Evolutionary conservation across 331 rosid species (phyloP), one percentile per base, ranked within the genome.

Genomic region (Rhamnella rubrinervis): DNA sequence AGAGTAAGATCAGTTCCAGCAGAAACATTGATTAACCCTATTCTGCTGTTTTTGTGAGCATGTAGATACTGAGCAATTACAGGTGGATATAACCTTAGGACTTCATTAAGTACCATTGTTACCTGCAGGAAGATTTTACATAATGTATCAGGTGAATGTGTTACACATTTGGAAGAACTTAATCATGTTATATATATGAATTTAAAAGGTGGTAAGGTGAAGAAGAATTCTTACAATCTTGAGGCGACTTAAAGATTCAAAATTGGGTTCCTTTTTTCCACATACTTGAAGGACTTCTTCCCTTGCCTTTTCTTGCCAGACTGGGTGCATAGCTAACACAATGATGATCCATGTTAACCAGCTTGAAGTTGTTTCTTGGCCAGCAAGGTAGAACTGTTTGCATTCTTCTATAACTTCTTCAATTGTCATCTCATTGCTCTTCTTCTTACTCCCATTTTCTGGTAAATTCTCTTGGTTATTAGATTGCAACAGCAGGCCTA

Each of bases 241-340:
- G 81, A 84, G 65, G 77, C 55, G 79, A 73, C 71, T 37, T 53
- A 74, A 20, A 52, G 70, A 71, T 79, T 71, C 84, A 63, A 76
- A 81, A 41, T 49, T 46, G 40, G 79, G 79, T 65, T 86, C 81
- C n/a, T 71, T 73, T 52, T 67, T 52, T 13, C 67, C 81, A 69
- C 80, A 82, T 28, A 81, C 59, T 63, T 57, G 74, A 51, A 71
- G 67, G 71, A 82, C 77, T 70, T 86, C 87, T 20, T 79, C 73
- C 73, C 89, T 84, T 59, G 80, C 87, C 75, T 74, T 79, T 51
- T 84, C 84, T 75, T 86, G 92, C 92, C 80, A 86, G 0, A 71
- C 71, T 25, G 77, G 77, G 73, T 84, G 86, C 74, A 81, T 74
- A 31, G 92, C 80, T 21, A 86, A 66, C 52, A 86, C 83, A n/a